Percentiles rank a stretch among this genome's conserved stretches.
phyloP scores from a whole-genome alignment of 75 land plant genomes.

The Adiantum capillusveneris region DNA sequence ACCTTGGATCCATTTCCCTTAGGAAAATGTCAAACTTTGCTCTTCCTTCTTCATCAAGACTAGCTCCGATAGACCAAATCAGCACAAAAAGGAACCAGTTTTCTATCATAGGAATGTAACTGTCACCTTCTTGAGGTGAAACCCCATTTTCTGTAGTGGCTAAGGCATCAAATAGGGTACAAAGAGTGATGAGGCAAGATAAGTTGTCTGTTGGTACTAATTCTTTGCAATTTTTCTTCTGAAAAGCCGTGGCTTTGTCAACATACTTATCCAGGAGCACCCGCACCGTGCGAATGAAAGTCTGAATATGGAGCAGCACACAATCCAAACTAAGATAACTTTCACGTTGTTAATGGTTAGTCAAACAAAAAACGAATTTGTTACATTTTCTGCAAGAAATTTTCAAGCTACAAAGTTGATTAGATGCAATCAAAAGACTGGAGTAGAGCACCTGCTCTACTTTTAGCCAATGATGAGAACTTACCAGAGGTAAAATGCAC shows the following conservation, averaged over 20 bases:
- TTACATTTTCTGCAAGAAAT: too few species aligned
- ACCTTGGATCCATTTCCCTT: slow-evolving; percentile 26
- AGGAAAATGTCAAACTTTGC: slow-evolving; percentile 20
- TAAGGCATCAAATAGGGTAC: slow-evolving; percentile 21
- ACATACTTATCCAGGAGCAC: slow-evolving; percentile 16
- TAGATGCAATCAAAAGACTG: too few species aligned
- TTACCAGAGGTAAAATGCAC: too few species aligned
- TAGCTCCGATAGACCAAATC: slow-evolving; percentile 30
- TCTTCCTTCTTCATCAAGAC: slow-evolving; percentile 30
- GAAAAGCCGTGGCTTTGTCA: slow-evolving; percentile 12
- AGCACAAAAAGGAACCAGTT: slow-evolving; percentile 24
- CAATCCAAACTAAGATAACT: too few species aligned
- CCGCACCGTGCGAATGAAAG: slow-evolving; percentile 11
- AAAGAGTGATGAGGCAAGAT: slow-evolving; percentile 15
- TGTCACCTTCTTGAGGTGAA: slow-evolving; percentile 22
- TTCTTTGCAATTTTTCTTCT: slow-evolving; percentile 20
- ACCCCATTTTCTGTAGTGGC: slow-evolving; percentile 24
- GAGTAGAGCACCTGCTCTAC: too few species aligned
- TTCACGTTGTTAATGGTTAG: too few species aligned
- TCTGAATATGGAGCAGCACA: too few species aligned
- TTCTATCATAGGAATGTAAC: slow-evolving; percentile 16
- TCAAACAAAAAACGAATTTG: too few species aligned
- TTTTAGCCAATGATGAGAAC: too few species aligned
- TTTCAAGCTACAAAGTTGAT: too few species aligned
- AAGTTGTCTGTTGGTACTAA: slow-evolving; percentile 21